A percentile compares a stretch with the other conserved stretches of the same genome.
Conservation (phyloP, 208 protist species). For the Leishmania mexicana region DNA sequence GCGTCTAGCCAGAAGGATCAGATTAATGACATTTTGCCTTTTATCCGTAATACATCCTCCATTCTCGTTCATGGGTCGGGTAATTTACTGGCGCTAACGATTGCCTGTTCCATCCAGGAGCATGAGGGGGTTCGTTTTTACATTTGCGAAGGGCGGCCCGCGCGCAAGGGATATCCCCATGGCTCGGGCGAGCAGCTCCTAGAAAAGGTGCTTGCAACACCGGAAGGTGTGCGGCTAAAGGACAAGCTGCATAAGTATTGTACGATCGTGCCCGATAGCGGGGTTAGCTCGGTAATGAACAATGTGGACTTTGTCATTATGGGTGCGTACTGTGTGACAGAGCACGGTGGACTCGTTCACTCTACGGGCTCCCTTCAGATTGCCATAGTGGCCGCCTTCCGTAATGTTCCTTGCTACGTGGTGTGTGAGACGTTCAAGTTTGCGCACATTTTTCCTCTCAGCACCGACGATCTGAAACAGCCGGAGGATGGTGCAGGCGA, state of each 20-base stretch:
- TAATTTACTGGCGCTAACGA: constrained; percentile 67
- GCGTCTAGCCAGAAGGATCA: constrained; percentile 78
- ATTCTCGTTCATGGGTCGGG: constrained; percentile 89
- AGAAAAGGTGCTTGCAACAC: constrained; percentile 52
- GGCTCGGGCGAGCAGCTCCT: constrained; percentile 62
- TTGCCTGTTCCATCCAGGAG: constrained; percentile 81
- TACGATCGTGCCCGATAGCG: constrained; percentile 90
- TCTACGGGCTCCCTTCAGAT: constrained; percentile 98
- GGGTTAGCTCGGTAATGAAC: constrained; percentile 83
- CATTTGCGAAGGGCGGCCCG: constrained; percentile 77
- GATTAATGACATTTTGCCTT: constrained; percentile 87
- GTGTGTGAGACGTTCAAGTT: constrained; percentile 99
- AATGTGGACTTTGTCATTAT: constrained; percentile 97
- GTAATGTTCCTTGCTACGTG: constrained; percentile 98
- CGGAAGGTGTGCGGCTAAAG: constrained; percentile 60
- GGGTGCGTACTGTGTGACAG: constrained; percentile 98
- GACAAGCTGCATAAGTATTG: constrained; percentile 67
- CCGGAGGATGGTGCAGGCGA: constrained; percentile 42
- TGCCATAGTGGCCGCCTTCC: constrained; percentile 94
- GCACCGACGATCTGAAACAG: constrained; percentile 92
- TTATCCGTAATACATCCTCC: constrained; percentile 71
- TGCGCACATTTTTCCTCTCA: constrained; percentile 96
- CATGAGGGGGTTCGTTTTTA: constrained; percentile 86
- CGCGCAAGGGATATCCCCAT: constrained; percentile 45
- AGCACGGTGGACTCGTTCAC: constrained; percentile 99